Conservation (phyloP, 495 filamentous ascomycete species). For the Clavariopsis aquatica region DNA sequence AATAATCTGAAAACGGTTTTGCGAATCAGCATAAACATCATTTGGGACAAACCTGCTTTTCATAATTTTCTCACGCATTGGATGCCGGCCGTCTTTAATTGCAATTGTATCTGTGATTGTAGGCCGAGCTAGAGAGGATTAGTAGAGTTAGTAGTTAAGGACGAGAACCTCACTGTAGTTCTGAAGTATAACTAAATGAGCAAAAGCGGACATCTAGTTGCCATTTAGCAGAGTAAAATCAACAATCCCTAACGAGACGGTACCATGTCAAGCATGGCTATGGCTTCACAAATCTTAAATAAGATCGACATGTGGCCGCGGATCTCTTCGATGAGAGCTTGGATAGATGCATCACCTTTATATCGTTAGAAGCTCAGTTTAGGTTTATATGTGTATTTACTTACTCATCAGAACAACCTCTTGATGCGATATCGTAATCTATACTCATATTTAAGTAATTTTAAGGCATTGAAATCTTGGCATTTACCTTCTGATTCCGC, state of each 20-base stretch:
- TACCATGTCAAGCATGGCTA: constrained; percentile 91
- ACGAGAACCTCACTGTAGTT: constrained; percentile 58
- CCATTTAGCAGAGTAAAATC: background rate
- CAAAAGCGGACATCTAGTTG: constrained; percentile 62
- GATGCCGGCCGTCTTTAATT: constrained; percentile 80
- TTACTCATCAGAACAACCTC: constrained; percentile 78
- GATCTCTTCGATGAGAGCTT: constrained; percentile 67
- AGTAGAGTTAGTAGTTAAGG: background rate
- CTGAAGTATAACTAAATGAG: constrained; percentile 70
- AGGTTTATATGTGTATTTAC: background rate
- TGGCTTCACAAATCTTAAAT: constrained; percentile 78
- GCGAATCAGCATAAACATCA: constrained; percentile 77
- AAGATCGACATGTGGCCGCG: constrained; percentile 66
- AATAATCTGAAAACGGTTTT: constrained; percentile 84
- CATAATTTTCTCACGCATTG: constrained; percentile 75
- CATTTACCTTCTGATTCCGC: constrained; percentile 46
- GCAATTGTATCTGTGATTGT: constrained; percentile 72
- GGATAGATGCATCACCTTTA: constrained; percentile 60
- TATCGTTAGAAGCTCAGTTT: background rate
- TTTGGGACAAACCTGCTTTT: constrained; percentile 75
- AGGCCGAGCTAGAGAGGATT: constrained; percentile 58
- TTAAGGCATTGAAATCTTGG: background rate
- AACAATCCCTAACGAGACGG: background rate
- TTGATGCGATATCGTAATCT: constrained; percentile 73
- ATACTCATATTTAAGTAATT: background rate